These are phyloP conservation scores for Chrysochromulina parva DNA, from an alignment of 78 protist species.

Conservation along the genomic window DNA sequence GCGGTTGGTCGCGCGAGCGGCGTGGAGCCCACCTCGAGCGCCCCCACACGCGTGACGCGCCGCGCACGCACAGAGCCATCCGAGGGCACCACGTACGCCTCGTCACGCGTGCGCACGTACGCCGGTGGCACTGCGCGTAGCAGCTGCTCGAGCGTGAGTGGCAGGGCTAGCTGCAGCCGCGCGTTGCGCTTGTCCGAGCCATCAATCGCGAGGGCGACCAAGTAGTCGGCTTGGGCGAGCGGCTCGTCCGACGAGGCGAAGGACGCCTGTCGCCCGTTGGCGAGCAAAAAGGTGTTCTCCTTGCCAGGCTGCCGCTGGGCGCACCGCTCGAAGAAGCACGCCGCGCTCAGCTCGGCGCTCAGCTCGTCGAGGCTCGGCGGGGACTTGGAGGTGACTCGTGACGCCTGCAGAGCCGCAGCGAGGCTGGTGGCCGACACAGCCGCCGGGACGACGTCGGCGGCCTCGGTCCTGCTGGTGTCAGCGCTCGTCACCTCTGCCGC, in stretches of 20 bases:
- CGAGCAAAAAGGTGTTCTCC: not conserved
- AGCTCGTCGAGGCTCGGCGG: not conserved
- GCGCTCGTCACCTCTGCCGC: not conserved
- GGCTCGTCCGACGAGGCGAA: not conserved
- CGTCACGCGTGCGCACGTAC: not conserved
- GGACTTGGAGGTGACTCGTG: not conserved
- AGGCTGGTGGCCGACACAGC: too few relatives aligned
- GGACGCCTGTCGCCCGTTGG: not conserved
- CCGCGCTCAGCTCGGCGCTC: not conserved
- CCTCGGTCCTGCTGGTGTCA: too few relatives aligned
- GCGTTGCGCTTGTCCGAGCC: not conserved
- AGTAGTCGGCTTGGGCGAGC: not conserved
- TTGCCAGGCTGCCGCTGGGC: not conserved
- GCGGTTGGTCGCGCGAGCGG: not conserved
- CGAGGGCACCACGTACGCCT: not conserved
- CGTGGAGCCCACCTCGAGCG: not conserved
- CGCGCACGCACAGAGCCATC: slow-evolving; percentile 3
- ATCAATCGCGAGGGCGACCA: not conserved
- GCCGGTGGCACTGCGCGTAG: not conserved
- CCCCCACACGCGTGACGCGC: not conserved
- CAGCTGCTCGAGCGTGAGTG: not conserved
- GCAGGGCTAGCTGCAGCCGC: not conserved
- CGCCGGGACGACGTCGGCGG: too few relatives aligned
- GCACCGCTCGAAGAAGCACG: not conserved
- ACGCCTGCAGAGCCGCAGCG: too few relatives aligned